Percentiles rank a stretch among this genome's conserved stretches.
phyloP scores from a whole-genome alignment of 208 protist species.

The Trichomonas gallinae region DNA sequence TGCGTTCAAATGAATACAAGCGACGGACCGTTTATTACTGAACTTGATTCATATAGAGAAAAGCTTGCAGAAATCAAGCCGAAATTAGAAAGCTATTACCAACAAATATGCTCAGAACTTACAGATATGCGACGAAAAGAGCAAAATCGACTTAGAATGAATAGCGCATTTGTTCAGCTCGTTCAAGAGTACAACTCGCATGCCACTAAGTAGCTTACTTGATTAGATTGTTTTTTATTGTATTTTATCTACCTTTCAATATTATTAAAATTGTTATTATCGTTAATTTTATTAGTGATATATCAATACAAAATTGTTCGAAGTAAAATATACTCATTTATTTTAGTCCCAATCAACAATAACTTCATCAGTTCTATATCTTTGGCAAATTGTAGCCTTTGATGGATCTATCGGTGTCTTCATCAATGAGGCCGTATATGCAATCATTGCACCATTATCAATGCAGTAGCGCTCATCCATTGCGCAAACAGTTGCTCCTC shows the following conservation, averaged over 20 bases:
- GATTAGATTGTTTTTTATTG: no score
- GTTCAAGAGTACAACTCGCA: background rate
- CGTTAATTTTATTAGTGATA: no score
- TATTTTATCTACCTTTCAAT: no score
- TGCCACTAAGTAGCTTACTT: background rate
- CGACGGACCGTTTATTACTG: background rate
- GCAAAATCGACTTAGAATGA: background rate
- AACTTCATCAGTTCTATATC: constrained; percentile 28
- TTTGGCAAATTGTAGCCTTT: background rate
- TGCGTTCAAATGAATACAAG: background rate
- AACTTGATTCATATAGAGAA: background rate
- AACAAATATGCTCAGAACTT: background rate
- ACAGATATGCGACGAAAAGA: background rate
- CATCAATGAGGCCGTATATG: constrained; percentile 58
- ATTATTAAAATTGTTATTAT: no score
- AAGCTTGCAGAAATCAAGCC: background rate
- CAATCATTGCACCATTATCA: constrained; percentile 99
- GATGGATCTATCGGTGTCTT: background rate
- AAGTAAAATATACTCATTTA: no score
- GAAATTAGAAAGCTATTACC: background rate
- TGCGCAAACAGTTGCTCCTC: constrained; percentile 27
- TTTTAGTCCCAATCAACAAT: constrained; percentile 21
- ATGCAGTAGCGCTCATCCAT: constrained; percentile 83
- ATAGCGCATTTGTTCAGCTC: background rate
- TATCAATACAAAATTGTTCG: no score